Evolutionary conservation across 1,284 basidiomycete genomes (phyloP).

Genomic region (Trametes hirsuta): DNA sequence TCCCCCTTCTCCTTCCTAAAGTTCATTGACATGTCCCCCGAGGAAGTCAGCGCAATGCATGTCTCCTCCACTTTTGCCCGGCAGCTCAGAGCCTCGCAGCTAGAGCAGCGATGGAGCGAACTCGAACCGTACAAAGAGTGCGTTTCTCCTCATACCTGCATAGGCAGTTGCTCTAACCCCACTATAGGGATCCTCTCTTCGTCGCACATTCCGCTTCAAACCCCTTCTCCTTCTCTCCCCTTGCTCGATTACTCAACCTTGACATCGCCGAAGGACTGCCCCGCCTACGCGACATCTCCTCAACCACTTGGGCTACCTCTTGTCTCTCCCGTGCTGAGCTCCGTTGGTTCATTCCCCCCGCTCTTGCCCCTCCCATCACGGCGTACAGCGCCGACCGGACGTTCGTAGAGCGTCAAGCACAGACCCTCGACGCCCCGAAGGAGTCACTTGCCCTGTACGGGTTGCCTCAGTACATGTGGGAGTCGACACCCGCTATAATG

Average conservation of each 20-base stretch:
- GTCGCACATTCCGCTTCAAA: conserved; percentile 44
- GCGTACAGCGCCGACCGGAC: conserved; percentile 78
- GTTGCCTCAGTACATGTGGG: conserved; percentile 69
- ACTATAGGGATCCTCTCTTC: conserved; percentile 59
- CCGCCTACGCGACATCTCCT: conserved; percentile 64
- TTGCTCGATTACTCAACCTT: conserved; percentile 40
- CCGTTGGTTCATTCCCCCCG: conserved; percentile 83
- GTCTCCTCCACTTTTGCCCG: conserved; percentile 59
- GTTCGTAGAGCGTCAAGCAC: conserved; percentile 76
- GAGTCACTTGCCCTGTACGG: conserved; percentile 87
- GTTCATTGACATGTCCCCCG: conserved; percentile 64
- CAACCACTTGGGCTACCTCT: conserved; percentile 69
- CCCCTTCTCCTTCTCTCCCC: conserved; percentile 36
- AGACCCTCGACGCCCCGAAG: conserved; percentile 63
- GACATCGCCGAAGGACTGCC: conserved; percentile 52
- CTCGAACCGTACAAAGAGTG: conserved; percentile 53
- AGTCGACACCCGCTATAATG: conserved; percentile 60
- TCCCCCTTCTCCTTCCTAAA: conserved; percentile 79
- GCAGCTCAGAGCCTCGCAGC: conserved; percentile 49
- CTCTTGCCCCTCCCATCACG: conserved; percentile 83
- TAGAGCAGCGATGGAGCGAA: conserved; percentile 47
- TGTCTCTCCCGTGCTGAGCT: conserved; percentile 81
- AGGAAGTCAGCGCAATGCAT: conserved; percentile 67
- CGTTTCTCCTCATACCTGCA: conserved; percentile 33
- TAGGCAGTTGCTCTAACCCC: conserved; percentile 12